phyloP scores from a whole-genome alignment of 768 basidiomycete genomes.

The Mycena galericulata region DNA sequence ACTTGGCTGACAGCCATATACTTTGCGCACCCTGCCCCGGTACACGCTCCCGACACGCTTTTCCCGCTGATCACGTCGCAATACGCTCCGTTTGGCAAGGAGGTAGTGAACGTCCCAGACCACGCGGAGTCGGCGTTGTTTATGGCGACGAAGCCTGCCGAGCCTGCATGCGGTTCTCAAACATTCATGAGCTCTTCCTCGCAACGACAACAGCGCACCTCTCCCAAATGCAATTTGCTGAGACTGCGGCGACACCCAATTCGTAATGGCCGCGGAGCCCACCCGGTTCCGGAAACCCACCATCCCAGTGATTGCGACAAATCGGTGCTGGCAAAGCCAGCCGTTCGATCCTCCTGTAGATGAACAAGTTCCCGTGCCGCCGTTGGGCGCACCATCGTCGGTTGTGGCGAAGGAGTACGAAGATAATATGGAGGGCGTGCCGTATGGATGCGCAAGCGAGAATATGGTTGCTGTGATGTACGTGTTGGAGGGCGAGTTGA shows the following conservation, averaged over 20 bases:
- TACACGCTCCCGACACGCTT: slow-evolving; percentile 56
- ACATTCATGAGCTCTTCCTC: too few species aligned
- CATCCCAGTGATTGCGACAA: slow-evolving; percentile 69
- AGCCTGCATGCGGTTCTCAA: too few species aligned
- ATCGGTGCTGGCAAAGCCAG: slow-evolving; percentile 78
- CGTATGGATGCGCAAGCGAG: too few species aligned
- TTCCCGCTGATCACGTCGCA: slow-evolving; percentile 75
- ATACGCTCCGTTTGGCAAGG: slow-evolving; percentile 67
- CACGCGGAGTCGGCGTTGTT: slow-evolving; percentile 72
- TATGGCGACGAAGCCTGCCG: slow-evolving; percentile 72
- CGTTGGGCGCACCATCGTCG: slow-evolving; percentile 72
- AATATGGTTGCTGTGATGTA: too few species aligned
- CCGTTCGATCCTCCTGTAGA: slow-evolving; percentile 64
- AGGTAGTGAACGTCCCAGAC: slow-evolving; percentile 67
- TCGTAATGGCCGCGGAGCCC: slow-evolving; percentile 59
- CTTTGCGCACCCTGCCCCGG: slow-evolving; percentile 61
- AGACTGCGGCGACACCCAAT: slow-evolving; percentile 69
- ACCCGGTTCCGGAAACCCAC: slow-evolving; percentile 72
- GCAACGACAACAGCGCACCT: too few species aligned
- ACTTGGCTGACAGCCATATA: too few species aligned
- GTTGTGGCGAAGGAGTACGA: slow-evolving; percentile 64
- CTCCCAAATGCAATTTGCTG: slow-evolving; percentile 77
- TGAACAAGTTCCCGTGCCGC: slow-evolving; percentile 61
- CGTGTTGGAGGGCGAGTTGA: slow-evolving; percentile 72
- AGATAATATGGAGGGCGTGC: slow-evolving; percentile 72